phyloP scores from a whole-genome alignment of 352 stramenopile species.

The Phytophthora capsici region DNA sequence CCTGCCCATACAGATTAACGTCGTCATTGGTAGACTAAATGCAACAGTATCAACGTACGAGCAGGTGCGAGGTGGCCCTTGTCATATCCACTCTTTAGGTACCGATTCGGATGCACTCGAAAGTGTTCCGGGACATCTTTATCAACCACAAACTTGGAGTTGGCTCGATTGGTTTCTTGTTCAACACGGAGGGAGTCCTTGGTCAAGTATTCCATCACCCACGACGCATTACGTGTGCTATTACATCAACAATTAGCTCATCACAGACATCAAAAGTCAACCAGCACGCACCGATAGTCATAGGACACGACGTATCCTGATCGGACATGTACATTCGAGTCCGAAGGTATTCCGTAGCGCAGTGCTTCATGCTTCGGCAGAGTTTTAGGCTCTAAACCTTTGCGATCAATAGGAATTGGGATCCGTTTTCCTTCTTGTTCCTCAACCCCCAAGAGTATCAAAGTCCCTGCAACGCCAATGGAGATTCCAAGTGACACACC shows the following conservation, averaged over 20 bases:
- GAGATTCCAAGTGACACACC: conserved; percentile 58
- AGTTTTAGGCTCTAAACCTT: conserved; percentile 12
- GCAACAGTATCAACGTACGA: conserved; percentile 35
- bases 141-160: conserved; percentile 91
- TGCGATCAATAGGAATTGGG: conserved; percentile 21
- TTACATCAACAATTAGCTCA: neutral
- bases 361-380: conserved; percentile 67
- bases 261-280: neutral
- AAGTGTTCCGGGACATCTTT: conserved; percentile 71
- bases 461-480: conserved; percentile 54
- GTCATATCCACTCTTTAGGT: conserved; percentile 93
- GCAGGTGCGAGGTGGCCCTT: conserved; percentile 94
- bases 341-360: conserved; percentile 74
- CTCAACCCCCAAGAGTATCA: conserved; percentile 45
- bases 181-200: conserved; percentile 66
- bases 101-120: conserved; percentile 88
- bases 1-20: conserved; percentile 40
- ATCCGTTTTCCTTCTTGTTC: conserved; percentile 26
- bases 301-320: conserved; percentile 87
- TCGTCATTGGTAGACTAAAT: neutral
- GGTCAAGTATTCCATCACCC: conserved; percentile 88
- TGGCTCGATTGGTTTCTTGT: conserved; percentile 80
- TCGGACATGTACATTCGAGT: conserved; percentile 72
- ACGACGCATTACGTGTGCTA: conserved; percentile 85
- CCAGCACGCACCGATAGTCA: conserved; percentile 67